Conservation (phyloP, 495 filamentous ascomycete genomes). For the Hamigera avellanea region DNA sequence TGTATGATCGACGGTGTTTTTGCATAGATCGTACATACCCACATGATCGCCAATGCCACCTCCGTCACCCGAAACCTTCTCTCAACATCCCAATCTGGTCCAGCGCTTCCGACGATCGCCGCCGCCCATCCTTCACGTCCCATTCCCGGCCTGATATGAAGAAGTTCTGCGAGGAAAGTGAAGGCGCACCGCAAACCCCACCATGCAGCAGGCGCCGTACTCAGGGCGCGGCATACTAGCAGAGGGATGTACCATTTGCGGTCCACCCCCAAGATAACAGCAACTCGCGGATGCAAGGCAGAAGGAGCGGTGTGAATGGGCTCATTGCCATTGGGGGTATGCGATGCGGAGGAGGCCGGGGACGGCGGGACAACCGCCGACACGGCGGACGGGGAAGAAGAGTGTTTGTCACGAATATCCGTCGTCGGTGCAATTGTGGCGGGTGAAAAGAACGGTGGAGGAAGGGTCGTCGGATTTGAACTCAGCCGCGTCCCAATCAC, state of each 20-base stretch:
- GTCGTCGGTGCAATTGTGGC: conserved; percentile 3
- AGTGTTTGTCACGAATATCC: conserved; percentile 18
- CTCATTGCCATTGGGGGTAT: conserved; percentile 23
- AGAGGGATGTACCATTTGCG: conserved; percentile 52
- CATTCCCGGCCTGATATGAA: conserved; percentile 36
- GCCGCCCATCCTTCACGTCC: conserved; percentile 34
- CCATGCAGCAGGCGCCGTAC: conserved; percentile 47
- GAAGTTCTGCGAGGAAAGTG: conserved; percentile 45
- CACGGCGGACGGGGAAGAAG: conserved; percentile 15
- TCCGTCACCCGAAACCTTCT: conserved; percentile 58
- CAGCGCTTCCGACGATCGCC: conserved; percentile 33
- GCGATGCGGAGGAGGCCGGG: conserved; percentile 23
- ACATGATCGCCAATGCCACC: conserved; percentile 68
- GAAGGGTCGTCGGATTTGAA: conserved; percentile 1
- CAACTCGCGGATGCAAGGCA: conserved; percentile 49
- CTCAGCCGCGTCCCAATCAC: conserved; percentile 11
- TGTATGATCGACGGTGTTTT: background rate
- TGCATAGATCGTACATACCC: conserved; percentile 46
- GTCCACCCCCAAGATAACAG: conserved; percentile 52
- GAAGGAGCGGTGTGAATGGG: conserved; percentile 18
- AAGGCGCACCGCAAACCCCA: conserved; percentile 51
- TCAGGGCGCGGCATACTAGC: conserved; percentile 48
- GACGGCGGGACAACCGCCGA: conserved; percentile 23
- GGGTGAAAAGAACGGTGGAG: conserved; percentile 5
- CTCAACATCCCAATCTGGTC: conserved; percentile 40